phyloP scores from a whole-genome alignment of 495 filamentous ascomycete genomes.

The Amorphotheca resinae region DNA sequence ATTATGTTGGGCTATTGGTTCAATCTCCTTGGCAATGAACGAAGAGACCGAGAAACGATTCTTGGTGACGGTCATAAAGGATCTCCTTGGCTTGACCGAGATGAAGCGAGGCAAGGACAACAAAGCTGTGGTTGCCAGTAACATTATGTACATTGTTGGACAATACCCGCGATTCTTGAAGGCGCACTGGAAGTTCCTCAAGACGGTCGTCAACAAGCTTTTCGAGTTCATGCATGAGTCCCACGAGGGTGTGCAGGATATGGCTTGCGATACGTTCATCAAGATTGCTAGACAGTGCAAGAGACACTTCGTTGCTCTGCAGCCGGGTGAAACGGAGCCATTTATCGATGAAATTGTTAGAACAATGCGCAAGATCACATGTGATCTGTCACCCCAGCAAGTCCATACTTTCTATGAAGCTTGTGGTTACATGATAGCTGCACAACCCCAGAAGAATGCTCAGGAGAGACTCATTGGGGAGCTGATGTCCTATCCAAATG shows the following conservation, averaged over 20 bases:
- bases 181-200: conserved; percentile 98
- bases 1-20: conserved; percentile 97
- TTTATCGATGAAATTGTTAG: conserved; percentile 99
- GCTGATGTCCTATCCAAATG: conserved; percentile 85
- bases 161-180: conserved; percentile 98
- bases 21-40: conserved; percentile 97
- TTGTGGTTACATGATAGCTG: conserved; percentile 97
- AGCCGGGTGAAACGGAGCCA: conserved; percentile 85
- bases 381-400: conserved; percentile 88
- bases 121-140: conserved; percentile 97
- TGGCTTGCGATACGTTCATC: conserved; percentile 99
- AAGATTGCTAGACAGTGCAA: conserved; percentile 98
- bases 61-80: conserved; percentile 96
- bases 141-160: conserved; percentile 99
- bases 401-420: conserved; percentile 99
- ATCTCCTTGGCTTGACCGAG: conserved; percentile 93
- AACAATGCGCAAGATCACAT: conserved; percentile 87
- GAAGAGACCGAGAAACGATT: conserved; percentile 98
- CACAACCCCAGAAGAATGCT: conserved; percentile 81
- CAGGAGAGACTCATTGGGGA: conserved; percentile 88
- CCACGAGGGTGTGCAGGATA: conserved; percentile 98
- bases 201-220: conserved; percentile 98
- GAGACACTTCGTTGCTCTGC: conserved; percentile 90
- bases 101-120: conserved; percentile 99
- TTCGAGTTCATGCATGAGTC: conserved; percentile 99